Evolutionary conservation across 306 rosid species (phyloP).

Genomic region (Cyclanthera cordifolia): DNA sequence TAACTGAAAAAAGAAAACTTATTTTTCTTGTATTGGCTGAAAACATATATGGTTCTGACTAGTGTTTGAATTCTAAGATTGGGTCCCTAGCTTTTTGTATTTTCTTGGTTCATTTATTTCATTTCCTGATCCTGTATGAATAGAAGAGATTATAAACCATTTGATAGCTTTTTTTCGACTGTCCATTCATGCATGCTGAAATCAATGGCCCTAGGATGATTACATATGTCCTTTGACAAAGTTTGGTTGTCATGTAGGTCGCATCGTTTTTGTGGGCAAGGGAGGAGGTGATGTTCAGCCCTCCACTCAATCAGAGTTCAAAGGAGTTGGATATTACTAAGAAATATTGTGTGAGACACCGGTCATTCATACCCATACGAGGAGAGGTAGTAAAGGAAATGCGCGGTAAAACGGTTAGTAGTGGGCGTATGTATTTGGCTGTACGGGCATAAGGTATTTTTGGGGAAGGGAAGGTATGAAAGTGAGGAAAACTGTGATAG

Average conservation of each 20-base stretch:
- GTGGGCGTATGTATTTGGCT: too few species aligned
- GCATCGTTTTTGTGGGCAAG: conserved; percentile 52
- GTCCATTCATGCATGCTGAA: neutral
- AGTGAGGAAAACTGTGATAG: too few species aligned
- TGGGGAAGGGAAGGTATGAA: too few species aligned
- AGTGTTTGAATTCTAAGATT: too few species aligned
- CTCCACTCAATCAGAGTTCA: conserved; percentile 26
- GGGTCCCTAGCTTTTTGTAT: too few species aligned
- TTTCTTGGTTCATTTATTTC: neutral
- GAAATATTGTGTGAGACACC: neutral
- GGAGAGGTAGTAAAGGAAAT: too few species aligned
- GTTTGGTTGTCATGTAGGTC: conserved; percentile 39
- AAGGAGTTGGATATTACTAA: conserved; percentile 54
- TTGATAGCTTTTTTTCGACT: neutral
- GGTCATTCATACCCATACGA: too few species aligned
- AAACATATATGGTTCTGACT: neutral
- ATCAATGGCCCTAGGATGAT: neutral
- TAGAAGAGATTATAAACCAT: neutral
- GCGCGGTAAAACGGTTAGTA: too few species aligned
- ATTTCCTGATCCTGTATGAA: neutral
- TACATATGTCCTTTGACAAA: neutral
- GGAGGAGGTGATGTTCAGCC: conserved; percentile 39
- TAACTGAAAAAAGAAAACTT: neutral
- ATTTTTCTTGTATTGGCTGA: neutral
- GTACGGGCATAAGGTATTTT: too few species aligned